Base-by-base conservation (phyloP, 129 eudicot genomes). In the Ambrosia artemisiifolia region DNA sequence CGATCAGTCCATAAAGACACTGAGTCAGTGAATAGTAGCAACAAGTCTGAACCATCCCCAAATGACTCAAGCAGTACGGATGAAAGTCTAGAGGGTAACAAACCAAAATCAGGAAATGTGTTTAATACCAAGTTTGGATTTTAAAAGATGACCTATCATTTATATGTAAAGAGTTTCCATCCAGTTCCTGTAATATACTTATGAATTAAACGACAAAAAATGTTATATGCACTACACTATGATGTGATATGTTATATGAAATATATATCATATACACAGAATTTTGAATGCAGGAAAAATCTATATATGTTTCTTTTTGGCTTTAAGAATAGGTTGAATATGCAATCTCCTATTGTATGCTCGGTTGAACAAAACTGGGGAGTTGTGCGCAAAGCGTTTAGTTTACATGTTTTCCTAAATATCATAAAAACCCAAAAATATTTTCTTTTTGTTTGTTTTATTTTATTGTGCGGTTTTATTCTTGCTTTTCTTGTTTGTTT, bases 271-370 rank as follows among this genome's bases (percentile, higher is more conserved):
- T 75, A 61, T 75, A 72, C 78, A 68, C 59, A 68, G 61, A 44
- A 35, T 34, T 7, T 43, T 65, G 49, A 18, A 77, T 9, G 46
- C 53, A 32, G 74, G 19, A 42, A 60, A 24, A 12, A 18, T 19
- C 51, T 77, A 77, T 69, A 17, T 33, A 36, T 77, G 84, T 77
- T 87, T 87, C 95, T 85, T 89, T 75, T 92, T 92, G 0, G 92
- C 90, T 69, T 85, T 85, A 70, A 93, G 98, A 85, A 93, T 87
- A 0, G 90, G 95, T 51, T 85, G 90, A 79, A 93, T 90, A 69
- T 93, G 95, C 64, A 93, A 48, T 65, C 85, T 87, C 81, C 98
- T 83, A 71, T 88, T 93, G 82, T 82, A 93, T 57, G 98, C 98
- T 72, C 85, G 85, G 64, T 93, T 93, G 89, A 93, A 93, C 24